A percentile compares a stretch with the other conserved stretches of the same genome.
phyloP scores from a whole-genome alignment of 2,329 filamentous ascomycete species.

The Clarireedia paspali region DNA sequence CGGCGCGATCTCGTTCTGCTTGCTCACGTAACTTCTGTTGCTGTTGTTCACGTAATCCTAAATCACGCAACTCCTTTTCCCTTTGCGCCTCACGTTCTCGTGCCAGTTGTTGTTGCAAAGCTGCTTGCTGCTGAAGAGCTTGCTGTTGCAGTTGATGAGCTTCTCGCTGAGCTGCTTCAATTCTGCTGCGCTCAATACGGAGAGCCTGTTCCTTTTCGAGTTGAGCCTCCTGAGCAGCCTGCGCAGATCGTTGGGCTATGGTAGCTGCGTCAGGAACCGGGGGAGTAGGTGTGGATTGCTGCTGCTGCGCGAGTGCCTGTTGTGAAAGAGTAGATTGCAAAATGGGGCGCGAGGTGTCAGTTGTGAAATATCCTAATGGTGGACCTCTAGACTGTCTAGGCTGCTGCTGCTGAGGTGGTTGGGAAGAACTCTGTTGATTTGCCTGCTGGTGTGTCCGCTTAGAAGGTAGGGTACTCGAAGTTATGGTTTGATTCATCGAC shows the following conservation, averaged over 20 bases:
- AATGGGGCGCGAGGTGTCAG: slow-evolving; percentile 19
- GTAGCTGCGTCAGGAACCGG: slow-evolving; percentile 7
- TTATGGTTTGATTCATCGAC: slow-evolving; percentile 17
- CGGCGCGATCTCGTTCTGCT: background rate
- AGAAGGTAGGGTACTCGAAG: slow-evolving; percentile 19
- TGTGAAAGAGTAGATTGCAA: slow-evolving; percentile 11
- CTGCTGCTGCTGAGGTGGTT: slow-evolving; percentile 18
- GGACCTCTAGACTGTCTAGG: slow-evolving; percentile 19
- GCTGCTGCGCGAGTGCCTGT: slow-evolving; percentile 6
- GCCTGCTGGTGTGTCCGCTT: slow-evolving; percentile 24
- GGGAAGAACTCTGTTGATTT: slow-evolving; percentile 17
- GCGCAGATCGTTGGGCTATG: slow-evolving; percentile 20
- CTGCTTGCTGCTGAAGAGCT: background rate
- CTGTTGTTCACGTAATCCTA: slow-evolving; percentile 9
- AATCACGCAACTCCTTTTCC: slow-evolving; percentile 2
- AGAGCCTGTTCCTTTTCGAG: slow-evolving; percentile 24
- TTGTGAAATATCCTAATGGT: slow-evolving; percentile 24
- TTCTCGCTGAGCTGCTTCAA: slow-evolving; percentile 20
- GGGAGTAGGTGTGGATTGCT: slow-evolving; percentile 9
- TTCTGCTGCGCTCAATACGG: slow-evolving; percentile 18
- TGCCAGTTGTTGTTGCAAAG: background rate
- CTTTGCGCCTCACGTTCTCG: background rate
- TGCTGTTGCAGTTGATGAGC: slow-evolving; percentile 1
- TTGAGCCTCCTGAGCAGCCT: slow-evolving; percentile 26
- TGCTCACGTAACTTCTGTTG: background rate